A percentile compares a stretch with the other conserved stretches of the same genome.
These are phyloP conservation scores for Bryoerythrophyllum caledonicum DNA, from an alignment of 225 moss, liverwort and hornwort species.

Conservation along the genomic window DNA sequence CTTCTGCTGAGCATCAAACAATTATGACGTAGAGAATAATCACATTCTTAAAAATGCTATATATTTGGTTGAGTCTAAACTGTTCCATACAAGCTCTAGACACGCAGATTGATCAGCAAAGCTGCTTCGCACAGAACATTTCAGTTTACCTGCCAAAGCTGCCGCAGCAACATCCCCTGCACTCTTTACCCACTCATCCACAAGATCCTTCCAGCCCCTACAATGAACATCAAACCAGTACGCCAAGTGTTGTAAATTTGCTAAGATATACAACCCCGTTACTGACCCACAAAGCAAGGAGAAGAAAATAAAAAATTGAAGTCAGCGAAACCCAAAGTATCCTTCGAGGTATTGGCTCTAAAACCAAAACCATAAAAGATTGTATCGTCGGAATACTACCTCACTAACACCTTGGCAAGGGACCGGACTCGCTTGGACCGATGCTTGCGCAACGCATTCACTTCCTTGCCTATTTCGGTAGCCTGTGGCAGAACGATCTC, in stretches of 20 bases:
- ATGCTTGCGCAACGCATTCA: conserved; percentile 79
- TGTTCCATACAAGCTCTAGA: too few relatives aligned
- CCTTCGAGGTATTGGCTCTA: too few relatives aligned
- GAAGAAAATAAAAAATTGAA: too few relatives aligned
- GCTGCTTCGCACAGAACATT: not conserved
- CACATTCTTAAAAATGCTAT: too few relatives aligned
- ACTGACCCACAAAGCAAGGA: too few relatives aligned
- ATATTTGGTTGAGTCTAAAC: too few relatives aligned
- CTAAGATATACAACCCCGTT: not conserved
- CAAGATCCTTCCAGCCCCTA: conserved; percentile 89
- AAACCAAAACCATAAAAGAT: not conserved
- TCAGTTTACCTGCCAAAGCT: conserved; percentile 47
- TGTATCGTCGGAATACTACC: conserved; percentile 41
- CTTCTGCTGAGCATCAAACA: too few relatives aligned
- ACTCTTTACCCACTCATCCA: conserved; percentile 78
- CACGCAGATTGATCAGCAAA: not conserved
- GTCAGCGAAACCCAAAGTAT: too few relatives aligned
- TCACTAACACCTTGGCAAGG: conserved; percentile 71
- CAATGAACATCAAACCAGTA: conserved; percentile 8
- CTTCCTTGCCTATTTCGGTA: conserved; percentile 88
- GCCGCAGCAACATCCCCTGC: conserved; percentile 54
- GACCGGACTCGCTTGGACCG: conserved; percentile 59
- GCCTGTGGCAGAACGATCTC: conserved; percentile 48
- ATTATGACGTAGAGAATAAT: too few relatives aligned
- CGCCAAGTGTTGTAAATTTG: conserved; percentile 13